phyloP scores from a whole-genome alignment of 768 basidiomycete genomes.

The Mycena belliarum region DNA sequence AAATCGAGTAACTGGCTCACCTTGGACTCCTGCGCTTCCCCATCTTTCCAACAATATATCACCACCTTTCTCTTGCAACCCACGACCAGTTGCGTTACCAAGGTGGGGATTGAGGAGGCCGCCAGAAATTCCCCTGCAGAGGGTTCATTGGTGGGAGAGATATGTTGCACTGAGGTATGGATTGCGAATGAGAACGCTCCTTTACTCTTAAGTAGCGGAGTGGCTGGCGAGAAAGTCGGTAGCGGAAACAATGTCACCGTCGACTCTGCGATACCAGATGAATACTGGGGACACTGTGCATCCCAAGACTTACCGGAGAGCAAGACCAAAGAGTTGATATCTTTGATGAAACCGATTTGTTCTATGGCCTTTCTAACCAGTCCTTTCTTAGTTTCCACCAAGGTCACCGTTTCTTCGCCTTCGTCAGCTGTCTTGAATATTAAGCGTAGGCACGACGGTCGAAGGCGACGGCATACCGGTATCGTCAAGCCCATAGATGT shows the following conservation, averaged over 20 bases:
- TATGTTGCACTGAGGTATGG: conserved; percentile 59
- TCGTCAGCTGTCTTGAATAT: conserved; percentile 28
- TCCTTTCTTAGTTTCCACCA: conserved; percentile 67
- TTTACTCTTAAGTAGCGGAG: conserved; percentile 74
- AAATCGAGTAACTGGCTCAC: conserved; percentile 38
- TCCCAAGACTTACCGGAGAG: conserved; percentile 65
- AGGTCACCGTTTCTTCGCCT: conserved; percentile 34
- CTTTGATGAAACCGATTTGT: conserved; percentile 82
- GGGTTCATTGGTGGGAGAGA: conserved; percentile 29
- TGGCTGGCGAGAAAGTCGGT: conserved; percentile 69
- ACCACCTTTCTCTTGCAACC: conserved; percentile 87
- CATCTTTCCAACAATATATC: conserved; percentile 85
- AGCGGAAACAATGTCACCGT: conserved; percentile 75
- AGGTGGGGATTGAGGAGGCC: conserved; percentile 55
- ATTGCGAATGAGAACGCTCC: conserved; percentile 82
- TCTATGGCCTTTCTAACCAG: conserved; percentile 76
- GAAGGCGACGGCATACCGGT: not conserved
- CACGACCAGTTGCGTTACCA: conserved; percentile 77
- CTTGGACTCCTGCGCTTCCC: conserved; percentile 71
- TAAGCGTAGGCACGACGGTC: not conserved
- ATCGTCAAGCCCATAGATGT: conserved; percentile 50
- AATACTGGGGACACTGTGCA: not conserved
- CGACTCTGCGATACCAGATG: conserved; percentile 52
- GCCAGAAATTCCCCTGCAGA: conserved; percentile 33
- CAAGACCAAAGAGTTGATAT: conserved; percentile 82